phyloP scores from a whole-genome alignment of 306 rosid genomes.

The Ormosia semicastrata region DNA sequence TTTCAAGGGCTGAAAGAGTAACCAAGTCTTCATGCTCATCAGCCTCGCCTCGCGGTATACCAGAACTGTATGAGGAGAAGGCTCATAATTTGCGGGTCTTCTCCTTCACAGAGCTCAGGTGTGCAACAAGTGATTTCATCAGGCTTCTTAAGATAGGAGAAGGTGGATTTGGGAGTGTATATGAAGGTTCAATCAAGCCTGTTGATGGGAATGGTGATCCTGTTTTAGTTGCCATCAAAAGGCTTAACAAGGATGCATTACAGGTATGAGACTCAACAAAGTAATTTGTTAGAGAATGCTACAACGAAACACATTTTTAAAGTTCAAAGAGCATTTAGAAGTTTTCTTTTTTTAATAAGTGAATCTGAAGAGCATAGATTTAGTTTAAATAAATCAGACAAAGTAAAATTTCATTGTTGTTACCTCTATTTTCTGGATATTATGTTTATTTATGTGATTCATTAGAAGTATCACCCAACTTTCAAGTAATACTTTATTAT shows the following conservation, averaged over 20 bases:
- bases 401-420: neutral
- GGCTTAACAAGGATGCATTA: constrained; percentile 53
- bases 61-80: constrained; percentile 57
- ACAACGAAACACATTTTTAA: neutral
- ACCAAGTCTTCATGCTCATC: constrained; percentile 44
- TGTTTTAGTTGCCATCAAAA: constrained; percentile 54
- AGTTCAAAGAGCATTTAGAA: neutral
- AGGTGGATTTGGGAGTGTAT: constrained; percentile 73
- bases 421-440: neutral
- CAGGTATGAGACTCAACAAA: constrained; percentile 45
- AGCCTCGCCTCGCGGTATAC: constrained; percentile 51
- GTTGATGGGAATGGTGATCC: constrained; percentile 42
- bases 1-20: constrained; percentile 33
- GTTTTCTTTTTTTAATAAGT: neutral
- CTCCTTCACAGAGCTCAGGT: constrained; percentile 48
- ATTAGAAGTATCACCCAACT: neutral
- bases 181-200: constrained; percentile 57
- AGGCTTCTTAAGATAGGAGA: constrained; percentile 62
- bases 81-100: constrained; percentile 56
- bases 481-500: too few species aligned
- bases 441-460: neutral
- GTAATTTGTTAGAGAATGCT: neutral
- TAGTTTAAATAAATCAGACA: neutral
- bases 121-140: constrained; percentile 47
- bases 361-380: neutral